Percentiles rank a stretch among this genome's conserved stretches.
Evolutionary conservation across 371 early-diverging fungal species (phyloP).

Genomic region (Thermomucor indicae-seudaticae): DNA sequence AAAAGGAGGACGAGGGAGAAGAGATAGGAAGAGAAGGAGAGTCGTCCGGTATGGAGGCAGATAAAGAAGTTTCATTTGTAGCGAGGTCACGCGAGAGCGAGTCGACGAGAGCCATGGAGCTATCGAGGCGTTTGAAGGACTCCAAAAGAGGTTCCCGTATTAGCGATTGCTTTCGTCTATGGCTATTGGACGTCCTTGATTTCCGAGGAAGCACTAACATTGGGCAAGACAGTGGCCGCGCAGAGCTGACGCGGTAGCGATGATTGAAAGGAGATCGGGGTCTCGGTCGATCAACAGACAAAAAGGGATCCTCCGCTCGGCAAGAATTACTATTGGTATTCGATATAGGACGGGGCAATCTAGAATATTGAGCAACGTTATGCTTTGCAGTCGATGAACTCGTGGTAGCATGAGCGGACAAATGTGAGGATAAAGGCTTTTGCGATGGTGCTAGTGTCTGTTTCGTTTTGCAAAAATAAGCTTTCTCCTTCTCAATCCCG

Average conservation of each 20-base stretch:
- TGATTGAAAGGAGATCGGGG: conserved; percentile 1
- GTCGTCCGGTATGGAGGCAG: too few relatives aligned
- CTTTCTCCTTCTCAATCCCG: conserved; percentile 28
- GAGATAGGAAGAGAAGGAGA: neutral
- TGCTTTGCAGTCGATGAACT: too few relatives aligned
- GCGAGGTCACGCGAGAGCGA: conserved; percentile 45
- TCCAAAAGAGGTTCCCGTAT: conserved; percentile 24
- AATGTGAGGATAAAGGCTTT: neutral
- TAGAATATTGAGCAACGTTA: too few relatives aligned
- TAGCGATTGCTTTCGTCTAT: neutral
- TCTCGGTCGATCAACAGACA: neutral
- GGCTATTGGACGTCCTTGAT: conserved; percentile 1
- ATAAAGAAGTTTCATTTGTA: neutral
- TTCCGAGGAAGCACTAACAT: neutral
- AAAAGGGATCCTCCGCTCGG: conserved; percentile 5
- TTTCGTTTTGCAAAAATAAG: neutral
- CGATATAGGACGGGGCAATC: conserved; percentile 23
- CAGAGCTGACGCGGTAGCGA: conserved; percentile 7
- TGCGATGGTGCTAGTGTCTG: neutral
- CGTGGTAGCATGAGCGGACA: neutral
- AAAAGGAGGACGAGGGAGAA: too few relatives aligned
- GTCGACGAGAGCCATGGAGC: conserved; percentile 43
- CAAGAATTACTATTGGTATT: conserved; percentile 1
- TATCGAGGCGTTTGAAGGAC: conserved; percentile 39
- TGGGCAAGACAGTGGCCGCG: conserved; percentile 10